These are phyloP conservation scores for Citrus cavaleriei DNA, from an alignment of 345 rosid genomes.

Conservation along the genomic window DNA sequence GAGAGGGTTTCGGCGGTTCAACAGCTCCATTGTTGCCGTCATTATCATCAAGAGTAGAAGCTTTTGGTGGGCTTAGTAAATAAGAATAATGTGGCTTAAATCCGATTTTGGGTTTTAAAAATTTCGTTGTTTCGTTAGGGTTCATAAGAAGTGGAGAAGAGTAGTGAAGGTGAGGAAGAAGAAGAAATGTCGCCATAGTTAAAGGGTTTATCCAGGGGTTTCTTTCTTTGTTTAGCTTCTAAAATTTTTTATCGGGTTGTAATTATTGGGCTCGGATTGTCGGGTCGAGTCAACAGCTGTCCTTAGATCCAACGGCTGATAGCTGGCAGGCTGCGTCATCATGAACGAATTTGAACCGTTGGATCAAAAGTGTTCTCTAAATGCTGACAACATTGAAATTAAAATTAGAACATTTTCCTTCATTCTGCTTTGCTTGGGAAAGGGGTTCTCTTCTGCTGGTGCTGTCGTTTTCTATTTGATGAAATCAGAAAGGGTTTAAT, in stretches of 20 bases:
- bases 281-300: neutral
- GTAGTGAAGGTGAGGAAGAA: constrained; percentile 32
- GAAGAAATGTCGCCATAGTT: constrained; percentile 58
- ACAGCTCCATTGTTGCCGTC: constrained; percentile 26
- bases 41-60: constrained; percentile 32
- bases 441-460: neutral
- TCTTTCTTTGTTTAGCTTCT: neutral
- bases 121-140: constrained; percentile 15
- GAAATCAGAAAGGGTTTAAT: neutral
- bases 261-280: neutral
- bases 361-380: neutral
- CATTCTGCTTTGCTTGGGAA: neutral
- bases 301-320: constrained; percentile 9
- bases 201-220: constrained; percentile 45
- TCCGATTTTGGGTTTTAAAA: neutral
- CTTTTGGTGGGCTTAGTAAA: constrained; percentile 16
- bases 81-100: neutral
- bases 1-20: constrained; percentile 55
- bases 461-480: neutral
- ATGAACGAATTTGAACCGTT: constrained; percentile 5
- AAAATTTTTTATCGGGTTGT: constrained; percentile 16
- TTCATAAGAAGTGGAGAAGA: constrained; percentile 17
- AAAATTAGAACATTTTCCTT: no score
- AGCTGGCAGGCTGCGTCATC: neutral
- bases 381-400: neutral